Base-by-base conservation (phyloP, 441 rosid species). In the Arabidopsis hybrid region DNA sequence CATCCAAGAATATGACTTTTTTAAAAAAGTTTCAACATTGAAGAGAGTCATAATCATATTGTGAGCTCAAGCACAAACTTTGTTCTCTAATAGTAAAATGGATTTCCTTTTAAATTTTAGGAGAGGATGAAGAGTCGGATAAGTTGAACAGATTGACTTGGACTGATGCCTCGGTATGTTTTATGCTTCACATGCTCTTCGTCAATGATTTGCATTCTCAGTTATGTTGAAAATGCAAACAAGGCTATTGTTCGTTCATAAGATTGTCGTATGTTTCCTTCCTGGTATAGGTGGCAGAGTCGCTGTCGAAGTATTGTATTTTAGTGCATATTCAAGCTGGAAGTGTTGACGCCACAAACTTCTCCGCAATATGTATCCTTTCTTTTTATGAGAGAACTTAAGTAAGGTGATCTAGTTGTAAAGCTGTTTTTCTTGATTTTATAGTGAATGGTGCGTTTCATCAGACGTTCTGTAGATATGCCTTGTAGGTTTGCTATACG, bases 331-430 rank as follows among this genome's bases (percentile, higher is more conserved):
- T 92, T 52, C 55, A 4, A 49, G 85, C 76, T 60, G 91, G 83
- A 79, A 89, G 88, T 73, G 61, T 69, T 31, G 94, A 90, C 58
- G 92, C 95, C 62, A 55, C 78, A 10, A 89, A 90, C 65, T 92
- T 90, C 78, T 79, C 82, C 0, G 89, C 90, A 51, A 92, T 94
- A 73, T 94, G 99, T 92, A 94, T 94, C 97, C 95, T 90, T 39
- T 55, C 17, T 57, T 58, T 3, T 55, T 18, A 5, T 57, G 52
- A 49, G 57, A 59, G 8, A 71, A 11, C 35, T 70, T 59, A 1
- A 4, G 14, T 7, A 16, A 32, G 11, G 34, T 53, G 14, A 8
- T 74, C 2, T 60, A 10, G 16, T 50, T 67, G 6, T 11, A 10
- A 12, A 58, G 46, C 16, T 57, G 35, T 38, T 34, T 59, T 31